These are phyloP conservation scores for Trichoderma breve DNA, from an alignment of 2,329 filamentous ascomycete species.

Conservation along the genomic window DNA sequence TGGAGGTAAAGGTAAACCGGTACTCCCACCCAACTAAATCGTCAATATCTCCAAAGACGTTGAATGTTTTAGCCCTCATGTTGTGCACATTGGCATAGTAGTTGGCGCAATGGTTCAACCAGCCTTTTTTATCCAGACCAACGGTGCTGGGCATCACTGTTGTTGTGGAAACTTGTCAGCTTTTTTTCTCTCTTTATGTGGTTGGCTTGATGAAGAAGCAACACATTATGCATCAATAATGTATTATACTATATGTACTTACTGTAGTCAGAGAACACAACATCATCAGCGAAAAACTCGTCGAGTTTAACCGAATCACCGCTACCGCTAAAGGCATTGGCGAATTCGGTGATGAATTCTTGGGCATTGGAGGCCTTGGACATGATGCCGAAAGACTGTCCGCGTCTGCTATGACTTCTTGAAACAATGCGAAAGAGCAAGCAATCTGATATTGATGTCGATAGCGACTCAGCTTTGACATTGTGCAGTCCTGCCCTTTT, in stretches of 20 bases:
- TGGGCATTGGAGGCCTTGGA: constrained; percentile 4
- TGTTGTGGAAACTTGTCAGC: not conserved
- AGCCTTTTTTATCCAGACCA: not conserved
- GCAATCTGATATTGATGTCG: not conserved
- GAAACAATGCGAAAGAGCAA: not conserved
- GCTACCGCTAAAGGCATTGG: not conserved
- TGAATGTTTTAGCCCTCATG: not conserved
- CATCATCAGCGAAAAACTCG: not conserved
- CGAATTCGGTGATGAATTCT: constrained; percentile 2
- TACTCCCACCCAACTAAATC: constrained; percentile 3
- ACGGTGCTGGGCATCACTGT: not conserved
- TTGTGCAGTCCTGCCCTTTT: not conserved
- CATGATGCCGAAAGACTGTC: not conserved
- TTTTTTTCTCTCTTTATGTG: not conserved
- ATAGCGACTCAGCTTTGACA: not conserved
- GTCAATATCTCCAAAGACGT: constrained; percentile 1
- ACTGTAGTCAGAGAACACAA: constrained; percentile 6
- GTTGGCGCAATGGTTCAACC: not conserved
- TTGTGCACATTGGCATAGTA: constrained; percentile 6
- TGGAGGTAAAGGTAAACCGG: constrained; percentile 6
- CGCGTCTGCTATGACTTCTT: not conserved
- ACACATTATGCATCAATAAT: not conserved
- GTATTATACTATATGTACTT: not conserved
- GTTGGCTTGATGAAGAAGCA: not conserved
- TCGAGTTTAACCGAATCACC: not conserved